These are phyloP conservation scores for Chlamydomonas applanata DNA, from an alignment of 139 green algal genomes.

Conservation along the genomic window DNA sequence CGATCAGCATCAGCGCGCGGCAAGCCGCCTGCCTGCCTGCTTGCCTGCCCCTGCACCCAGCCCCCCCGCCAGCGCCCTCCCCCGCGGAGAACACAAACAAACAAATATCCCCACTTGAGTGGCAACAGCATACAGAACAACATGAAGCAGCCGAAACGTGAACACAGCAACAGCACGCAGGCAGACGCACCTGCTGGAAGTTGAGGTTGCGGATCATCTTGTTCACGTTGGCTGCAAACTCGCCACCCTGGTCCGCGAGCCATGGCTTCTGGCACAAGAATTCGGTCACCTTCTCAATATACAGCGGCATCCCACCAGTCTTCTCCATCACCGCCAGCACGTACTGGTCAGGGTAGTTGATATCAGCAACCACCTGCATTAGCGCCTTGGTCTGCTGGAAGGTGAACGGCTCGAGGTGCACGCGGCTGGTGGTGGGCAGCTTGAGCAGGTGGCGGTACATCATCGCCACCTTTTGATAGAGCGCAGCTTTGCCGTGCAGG, in stretches of 20 bases:
- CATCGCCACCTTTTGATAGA: slow-evolving; percentile 47
- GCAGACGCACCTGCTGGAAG: slow-evolving; percentile 51
- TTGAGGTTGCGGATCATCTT: slow-evolving; percentile 48
- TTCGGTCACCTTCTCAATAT: slow-evolving; percentile 53
- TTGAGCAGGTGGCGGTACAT: slow-evolving; percentile 52
- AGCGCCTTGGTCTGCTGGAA: slow-evolving; percentile 45
- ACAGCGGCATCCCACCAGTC: slow-evolving; percentile 66
- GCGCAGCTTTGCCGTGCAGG: slow-evolving; percentile 39
- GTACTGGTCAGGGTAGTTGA: slow-evolving; percentile 45
- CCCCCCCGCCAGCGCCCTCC: no score
- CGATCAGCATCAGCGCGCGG: no score
- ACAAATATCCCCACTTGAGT: no score
- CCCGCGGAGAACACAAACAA: no score
- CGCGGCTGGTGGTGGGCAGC: slow-evolving; percentile 39
- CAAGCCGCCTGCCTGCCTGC: no score
- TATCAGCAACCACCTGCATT: slow-evolving; percentile 38
- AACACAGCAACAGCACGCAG: no score
- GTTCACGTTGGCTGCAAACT: slow-evolving; percentile 46
- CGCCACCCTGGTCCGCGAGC: slow-evolving; percentile 35
- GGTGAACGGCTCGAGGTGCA: slow-evolving; percentile 50
- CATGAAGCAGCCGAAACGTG: no score
- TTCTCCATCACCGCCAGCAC: slow-evolving; percentile 64
- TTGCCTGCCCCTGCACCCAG: no score
- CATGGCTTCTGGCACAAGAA: slow-evolving; percentile 46
- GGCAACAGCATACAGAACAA: no score